These are phyloP conservation scores for Aspergillus candidus DNA, from an alignment of 2,329 filamentous ascomycete genomes.

Conservation along the genomic window DNA sequence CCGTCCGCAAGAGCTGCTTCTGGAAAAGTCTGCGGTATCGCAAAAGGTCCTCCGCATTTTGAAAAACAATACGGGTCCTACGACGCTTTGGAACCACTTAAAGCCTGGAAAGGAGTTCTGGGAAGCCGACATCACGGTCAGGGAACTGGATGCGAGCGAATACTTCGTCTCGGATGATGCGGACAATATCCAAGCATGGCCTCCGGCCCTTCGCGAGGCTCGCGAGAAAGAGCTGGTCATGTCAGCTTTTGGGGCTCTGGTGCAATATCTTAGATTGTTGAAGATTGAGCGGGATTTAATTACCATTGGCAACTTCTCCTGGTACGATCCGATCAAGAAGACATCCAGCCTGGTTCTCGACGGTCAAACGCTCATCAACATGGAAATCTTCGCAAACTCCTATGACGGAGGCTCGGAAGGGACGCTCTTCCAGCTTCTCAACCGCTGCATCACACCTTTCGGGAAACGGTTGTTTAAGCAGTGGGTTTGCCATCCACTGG, in stretches of 20 bases:
- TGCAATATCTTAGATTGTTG: conserved; percentile 77
- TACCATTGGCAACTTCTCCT: conserved; percentile 82
- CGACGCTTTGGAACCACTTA: conserved; percentile 90
- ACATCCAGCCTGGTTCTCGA: conserved; percentile 84
- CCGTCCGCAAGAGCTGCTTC: conserved; percentile 75
- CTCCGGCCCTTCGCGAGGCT: conserved; percentile 63
- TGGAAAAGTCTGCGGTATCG: conserved; percentile 82
- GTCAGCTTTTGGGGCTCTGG: conserved; percentile 82
- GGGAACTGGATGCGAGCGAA: conserved; percentile 70
- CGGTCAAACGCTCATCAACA: conserved; percentile 91
- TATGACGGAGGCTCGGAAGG: conserved; percentile 80
- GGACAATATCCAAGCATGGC: conserved; percentile 66
- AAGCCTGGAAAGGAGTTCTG: conserved; percentile 87
- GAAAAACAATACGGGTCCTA: conserved; percentile 90
- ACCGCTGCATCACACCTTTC: conserved; percentile 92
- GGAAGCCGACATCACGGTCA: conserved; percentile 72
- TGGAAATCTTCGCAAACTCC: conserved; percentile 94
- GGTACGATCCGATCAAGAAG: conserved; percentile 91
- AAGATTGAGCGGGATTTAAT: conserved; percentile 85
- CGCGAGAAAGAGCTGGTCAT: conserved; percentile 76
- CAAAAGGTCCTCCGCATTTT: conserved; percentile 86
- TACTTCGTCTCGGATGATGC: conserved; percentile 65
- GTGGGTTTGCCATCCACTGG: conserved; percentile 94
- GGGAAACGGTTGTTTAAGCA: conserved; percentile 93
- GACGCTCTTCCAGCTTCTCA: conserved; percentile 83